A percentile compares a stretch with the other conserved stretches of the same genome.
phyloP scores from a whole-genome alignment of 345 rosid genomes.

The Boechera stricta region DNA sequence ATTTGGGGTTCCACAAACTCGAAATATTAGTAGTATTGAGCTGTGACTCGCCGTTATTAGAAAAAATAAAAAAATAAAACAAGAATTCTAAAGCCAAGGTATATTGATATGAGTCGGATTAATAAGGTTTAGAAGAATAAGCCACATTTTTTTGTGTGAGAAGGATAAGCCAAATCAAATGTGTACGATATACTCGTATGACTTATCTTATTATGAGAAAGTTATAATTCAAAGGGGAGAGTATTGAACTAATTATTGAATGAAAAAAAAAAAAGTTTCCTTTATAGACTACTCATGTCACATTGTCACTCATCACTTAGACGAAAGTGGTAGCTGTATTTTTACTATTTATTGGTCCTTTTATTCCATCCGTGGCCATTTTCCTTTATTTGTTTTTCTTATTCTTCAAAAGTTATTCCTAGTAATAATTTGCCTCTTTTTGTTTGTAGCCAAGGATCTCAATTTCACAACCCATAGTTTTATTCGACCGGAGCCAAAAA shows the following conservation, averaged over 20 bases:
- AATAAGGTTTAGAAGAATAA: background rate
- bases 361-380: constrained; percentile 16
- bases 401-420: constrained; percentile 12
- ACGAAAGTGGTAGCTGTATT: constrained; percentile 11
- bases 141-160: background rate
- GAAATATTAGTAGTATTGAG: too few relatives aligned
- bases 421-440: constrained; percentile 2
- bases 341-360: constrained; percentile 10
- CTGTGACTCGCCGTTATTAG: too few relatives aligned
- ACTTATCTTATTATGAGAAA: background rate
- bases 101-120: background rate
- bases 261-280: background rate
- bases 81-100: background rate
- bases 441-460: constrained; percentile 11
- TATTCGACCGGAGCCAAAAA: background rate
- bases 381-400: background rate
- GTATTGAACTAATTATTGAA: background rate
- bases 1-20: too few relatives aligned
- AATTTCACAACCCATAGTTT: background rate
- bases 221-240: background rate
- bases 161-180: background rate
- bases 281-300: background rate
- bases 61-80: background rate
- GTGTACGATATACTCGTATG: background rate
- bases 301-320: background rate